Evolutionary conservation across 2,329 filamentous ascomycete genomes (phyloP).

Genomic region (Endothia cerciana): DNA sequence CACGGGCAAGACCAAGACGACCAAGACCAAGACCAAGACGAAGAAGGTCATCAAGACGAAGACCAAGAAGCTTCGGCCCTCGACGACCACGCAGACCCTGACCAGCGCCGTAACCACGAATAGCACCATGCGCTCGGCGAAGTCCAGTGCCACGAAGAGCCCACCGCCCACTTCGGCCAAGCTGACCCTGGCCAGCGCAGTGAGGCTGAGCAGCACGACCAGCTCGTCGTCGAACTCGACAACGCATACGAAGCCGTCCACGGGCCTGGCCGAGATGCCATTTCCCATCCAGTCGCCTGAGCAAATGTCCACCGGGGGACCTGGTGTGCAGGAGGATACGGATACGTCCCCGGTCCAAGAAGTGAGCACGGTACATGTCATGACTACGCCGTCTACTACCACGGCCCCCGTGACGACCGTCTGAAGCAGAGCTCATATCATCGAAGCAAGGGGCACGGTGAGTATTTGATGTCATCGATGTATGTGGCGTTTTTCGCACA

Average conservation of each 20-base stretch:
- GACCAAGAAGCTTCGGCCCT: not conserved
- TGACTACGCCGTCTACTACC: not conserved
- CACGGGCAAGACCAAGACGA: not conserved
- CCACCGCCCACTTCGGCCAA: too few relatives aligned
- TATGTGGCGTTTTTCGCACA: not conserved
- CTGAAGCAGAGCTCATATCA: not conserved
- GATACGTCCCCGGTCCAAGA: not conserved
- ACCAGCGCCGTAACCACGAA: too few relatives aligned
- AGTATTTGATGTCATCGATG: not conserved
- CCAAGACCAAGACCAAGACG: slow-evolving; percentile 13
- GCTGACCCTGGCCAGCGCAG: too few relatives aligned
- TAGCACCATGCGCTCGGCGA: too few relatives aligned
- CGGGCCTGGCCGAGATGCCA: not conserved
- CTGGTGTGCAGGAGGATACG: not conserved
- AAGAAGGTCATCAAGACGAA: slow-evolving; percentile 37
- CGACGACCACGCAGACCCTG: not conserved
- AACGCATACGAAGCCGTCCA: not conserved
- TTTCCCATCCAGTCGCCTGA: not conserved
- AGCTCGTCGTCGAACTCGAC: not conserved
- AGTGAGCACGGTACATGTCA: not conserved
- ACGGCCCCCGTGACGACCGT: not conserved
- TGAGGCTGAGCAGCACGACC: too few relatives aligned
- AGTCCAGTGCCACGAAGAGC: too few relatives aligned
- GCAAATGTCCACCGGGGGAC: not conserved
- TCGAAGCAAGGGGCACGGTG: not conserved